Conservation (phyloP, 1,284 basidiomycete genomes). For the Irpex sp. region DNA sequence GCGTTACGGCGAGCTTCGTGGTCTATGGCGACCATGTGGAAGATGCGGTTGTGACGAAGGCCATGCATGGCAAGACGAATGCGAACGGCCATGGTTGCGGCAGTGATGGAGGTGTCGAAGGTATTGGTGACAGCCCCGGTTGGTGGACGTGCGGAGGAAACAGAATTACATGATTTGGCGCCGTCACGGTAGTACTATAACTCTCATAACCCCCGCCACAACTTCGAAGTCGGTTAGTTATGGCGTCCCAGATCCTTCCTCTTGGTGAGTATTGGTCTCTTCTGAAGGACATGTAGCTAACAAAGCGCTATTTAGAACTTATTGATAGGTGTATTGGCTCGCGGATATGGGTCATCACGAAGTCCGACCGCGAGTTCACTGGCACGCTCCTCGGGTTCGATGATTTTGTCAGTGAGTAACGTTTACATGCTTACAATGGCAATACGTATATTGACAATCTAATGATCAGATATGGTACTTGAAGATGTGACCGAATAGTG, state of each 20-base stretch:
- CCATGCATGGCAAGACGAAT: slow-evolving; percentile 88
- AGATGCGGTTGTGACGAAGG: slow-evolving; percentile 72
- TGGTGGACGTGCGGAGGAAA: slow-evolving; percentile 3
- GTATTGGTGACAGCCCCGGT: background rate
- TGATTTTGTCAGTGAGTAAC: slow-evolving; percentile 96
- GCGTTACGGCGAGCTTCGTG: slow-evolving; percentile 76
- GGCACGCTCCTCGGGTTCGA: slow-evolving; percentile 97
- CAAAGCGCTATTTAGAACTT: slow-evolving; percentile 53
- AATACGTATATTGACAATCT: background rate
- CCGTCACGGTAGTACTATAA: background rate
- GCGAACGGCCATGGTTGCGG: slow-evolving; percentile 70
- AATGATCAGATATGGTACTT: slow-evolving; percentile 88
- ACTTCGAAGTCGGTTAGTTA: slow-evolving; percentile 20
- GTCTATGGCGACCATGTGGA: slow-evolving; percentile 88
- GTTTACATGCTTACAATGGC: background rate
- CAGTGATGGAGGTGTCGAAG: background rate
- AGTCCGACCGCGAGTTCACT: slow-evolving; percentile 92
- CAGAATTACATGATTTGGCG: background rate
- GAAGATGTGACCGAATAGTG: slow-evolving; percentile 98
- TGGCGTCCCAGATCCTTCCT: slow-evolving; percentile 69
- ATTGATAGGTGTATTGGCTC: slow-evolving; percentile 96
- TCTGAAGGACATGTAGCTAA: background rate
- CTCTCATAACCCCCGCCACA: background rate
- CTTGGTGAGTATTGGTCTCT: slow-evolving; percentile 29
- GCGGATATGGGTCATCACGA: slow-evolving; percentile 96